Conservation (phyloP, 257 asterid species). For the Gardenia jasminoides region DNA sequence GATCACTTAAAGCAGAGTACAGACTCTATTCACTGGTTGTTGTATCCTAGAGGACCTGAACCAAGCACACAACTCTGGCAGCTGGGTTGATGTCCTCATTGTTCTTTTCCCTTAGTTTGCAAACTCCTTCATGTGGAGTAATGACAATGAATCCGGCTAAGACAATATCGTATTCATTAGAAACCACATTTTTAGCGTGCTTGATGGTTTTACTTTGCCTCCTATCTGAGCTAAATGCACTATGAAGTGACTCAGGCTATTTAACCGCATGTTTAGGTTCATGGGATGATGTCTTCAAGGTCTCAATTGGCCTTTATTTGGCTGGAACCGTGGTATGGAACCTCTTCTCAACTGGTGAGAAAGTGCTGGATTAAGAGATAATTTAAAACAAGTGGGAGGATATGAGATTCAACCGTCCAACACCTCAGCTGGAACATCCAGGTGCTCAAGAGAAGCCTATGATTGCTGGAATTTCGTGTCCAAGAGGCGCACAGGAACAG, state of each 20-base stretch:
- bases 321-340: constrained; percentile 82
- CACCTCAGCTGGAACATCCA: background rate
- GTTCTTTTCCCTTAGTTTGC: background rate
- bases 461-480: background rate
- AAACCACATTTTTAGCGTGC: background rate
- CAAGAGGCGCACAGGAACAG: background rate
- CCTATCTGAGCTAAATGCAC: constrained; percentile 5
- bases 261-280: constrained; percentile 51
- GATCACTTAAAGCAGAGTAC: background rate
- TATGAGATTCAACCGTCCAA: constrained; percentile 3
- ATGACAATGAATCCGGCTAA: background rate
- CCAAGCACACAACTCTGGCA: background rate
- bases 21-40: background rate
- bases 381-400: background rate
- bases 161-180: background rate
- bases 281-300: constrained; percentile 77
- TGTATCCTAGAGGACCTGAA: background rate
- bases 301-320: constrained; percentile 78
- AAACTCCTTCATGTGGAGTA: background rate
- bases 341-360: constrained; percentile 87
- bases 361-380: constrained; percentile 45
- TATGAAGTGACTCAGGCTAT: constrained; percentile 6
- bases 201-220: background rate
- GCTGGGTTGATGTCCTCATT: background rate
- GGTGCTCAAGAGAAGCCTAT: background rate